These are phyloP conservation scores for Amauroascus verrucosus DNA, from an alignment of 2,329 filamentous ascomycete species.

Conservation along the genomic window DNA sequence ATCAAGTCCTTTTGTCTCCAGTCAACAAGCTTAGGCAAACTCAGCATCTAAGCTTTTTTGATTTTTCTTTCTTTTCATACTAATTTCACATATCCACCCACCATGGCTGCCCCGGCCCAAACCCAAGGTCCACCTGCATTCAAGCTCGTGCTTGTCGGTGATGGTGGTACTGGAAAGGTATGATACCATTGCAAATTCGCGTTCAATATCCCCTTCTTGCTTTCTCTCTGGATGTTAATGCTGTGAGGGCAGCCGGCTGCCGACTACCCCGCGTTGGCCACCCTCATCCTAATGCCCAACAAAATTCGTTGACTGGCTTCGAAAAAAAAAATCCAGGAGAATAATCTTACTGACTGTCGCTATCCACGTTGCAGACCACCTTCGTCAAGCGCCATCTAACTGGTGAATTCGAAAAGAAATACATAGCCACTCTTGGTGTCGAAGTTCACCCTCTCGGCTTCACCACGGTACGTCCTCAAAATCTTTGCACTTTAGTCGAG, in stretches of 20 bases:
- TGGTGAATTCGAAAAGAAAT: conserved; percentile 99
- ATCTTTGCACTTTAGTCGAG: conserved; percentile 15
- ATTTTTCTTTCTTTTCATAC: not conserved
- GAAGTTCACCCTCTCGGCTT: conserved; percentile 98
- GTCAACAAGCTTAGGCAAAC: not conserved
- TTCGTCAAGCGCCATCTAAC: conserved; percentile 99
- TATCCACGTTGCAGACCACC: conserved; percentile 63
- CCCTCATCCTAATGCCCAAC: conserved; percentile 5
- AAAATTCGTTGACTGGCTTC: not conserved
- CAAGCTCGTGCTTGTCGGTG: conserved; percentile 99
- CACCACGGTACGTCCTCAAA: conserved; percentile 69
- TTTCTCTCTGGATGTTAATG: conserved; percentile 1
- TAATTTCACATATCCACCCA: conserved; percentile 13
- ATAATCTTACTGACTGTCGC: conserved; percentile 1
- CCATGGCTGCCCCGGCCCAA: conserved; percentile 51
- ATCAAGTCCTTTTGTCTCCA: not conserved
- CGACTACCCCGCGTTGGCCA: conserved; percentile 8
- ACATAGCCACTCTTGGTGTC: conserved; percentile 98
- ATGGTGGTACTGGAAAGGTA: conserved; percentile 99
- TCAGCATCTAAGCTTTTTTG: not conserved
- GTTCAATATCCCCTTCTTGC: not conserved
- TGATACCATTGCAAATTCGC: conserved; percentile 25
- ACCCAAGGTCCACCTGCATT: conserved; percentile 60
- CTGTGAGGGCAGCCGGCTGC: conserved; percentile 9
- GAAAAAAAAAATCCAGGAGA: not conserved